phyloP scores from a whole-genome alignment of 495 filamentous ascomycete species.

The Hyaloscypha hepaticicola region DNA sequence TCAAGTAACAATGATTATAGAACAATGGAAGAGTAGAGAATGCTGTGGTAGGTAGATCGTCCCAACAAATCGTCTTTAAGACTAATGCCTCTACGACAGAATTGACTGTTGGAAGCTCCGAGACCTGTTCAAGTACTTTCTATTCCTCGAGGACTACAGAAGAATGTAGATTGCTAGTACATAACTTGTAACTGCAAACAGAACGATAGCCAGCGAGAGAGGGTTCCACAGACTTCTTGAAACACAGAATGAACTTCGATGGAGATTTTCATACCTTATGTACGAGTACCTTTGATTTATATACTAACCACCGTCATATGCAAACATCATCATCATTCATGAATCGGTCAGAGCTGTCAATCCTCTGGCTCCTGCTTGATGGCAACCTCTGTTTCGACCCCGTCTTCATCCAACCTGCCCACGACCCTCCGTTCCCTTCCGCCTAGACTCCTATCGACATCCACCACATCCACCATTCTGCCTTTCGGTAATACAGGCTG shows the following conservation, averaged over 20 bases:
- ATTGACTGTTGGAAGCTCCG: too few relatives aligned
- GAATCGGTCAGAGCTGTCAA: background rate
- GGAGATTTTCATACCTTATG: background rate
- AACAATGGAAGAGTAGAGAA: too few relatives aligned
- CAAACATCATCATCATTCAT: constrained; percentile 8
- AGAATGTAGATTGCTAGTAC: background rate
- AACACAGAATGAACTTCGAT: background rate
- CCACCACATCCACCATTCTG: constrained; percentile 42
- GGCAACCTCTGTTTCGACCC: constrained; percentile 14
- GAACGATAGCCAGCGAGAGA: background rate
- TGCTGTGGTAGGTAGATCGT: too few relatives aligned
- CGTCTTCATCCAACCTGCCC: constrained; percentile 19
- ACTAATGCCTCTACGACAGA: too few relatives aligned
- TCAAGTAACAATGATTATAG: too few relatives aligned
- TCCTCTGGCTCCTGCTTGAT: constrained; percentile 27
- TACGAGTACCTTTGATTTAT: background rate
- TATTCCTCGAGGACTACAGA: background rate
- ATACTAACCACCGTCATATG: background rate
- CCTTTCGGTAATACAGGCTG: constrained; percentile 37
- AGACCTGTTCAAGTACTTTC: too few relatives aligned
- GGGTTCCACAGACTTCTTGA: background rate
- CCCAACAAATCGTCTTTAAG: too few relatives aligned
- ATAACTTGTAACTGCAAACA: background rate
- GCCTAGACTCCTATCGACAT: constrained; percentile 38
- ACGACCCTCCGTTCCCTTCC: constrained; percentile 21